phyloP scores from a whole-genome alignment of 2,329 filamentous ascomycete species.

The Dissoconium aciculare region DNA sequence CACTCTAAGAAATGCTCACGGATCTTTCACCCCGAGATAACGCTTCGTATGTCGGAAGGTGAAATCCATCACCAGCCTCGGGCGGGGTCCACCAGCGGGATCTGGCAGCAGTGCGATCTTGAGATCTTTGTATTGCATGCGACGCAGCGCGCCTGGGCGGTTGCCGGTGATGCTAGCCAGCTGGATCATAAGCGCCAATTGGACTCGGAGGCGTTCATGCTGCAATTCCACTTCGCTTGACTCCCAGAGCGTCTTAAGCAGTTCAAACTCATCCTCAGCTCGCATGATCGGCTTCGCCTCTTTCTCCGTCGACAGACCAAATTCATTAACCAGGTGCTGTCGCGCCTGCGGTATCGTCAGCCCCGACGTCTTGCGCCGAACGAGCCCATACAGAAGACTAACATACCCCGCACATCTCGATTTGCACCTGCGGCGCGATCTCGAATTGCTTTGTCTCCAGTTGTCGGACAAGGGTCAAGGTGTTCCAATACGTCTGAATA shows the following conservation, averaged over 20 bases:
- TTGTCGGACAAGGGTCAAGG: constrained; percentile 2
- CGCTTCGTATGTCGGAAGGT: constrained; percentile 11
- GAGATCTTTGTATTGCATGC: constrained; percentile 8
- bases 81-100: constrained; percentile 6
- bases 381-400: constrained; percentile 1
- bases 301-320: constrained; percentile 9
- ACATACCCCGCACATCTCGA: constrained; percentile 3
- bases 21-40: constrained; percentile 11
- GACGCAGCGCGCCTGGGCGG: constrained; percentile 7
- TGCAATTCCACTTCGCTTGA: constrained; percentile 8
- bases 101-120: constrained; percentile 9
- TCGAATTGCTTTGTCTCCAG: constrained; percentile 1
- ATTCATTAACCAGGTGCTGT: constrained; percentile 7
- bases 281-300: constrained; percentile 10
- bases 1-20: constrained; percentile 3
- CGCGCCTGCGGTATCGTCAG: constrained; percentile 4
- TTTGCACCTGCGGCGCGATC: not conserved
- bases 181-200: constrained; percentile 9
- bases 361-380: not conserved
- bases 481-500: constrained; percentile 3
- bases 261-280: constrained; percentile 11
- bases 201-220: constrained; percentile 7
- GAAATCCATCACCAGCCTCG: constrained; percentile 8
- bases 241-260: constrained; percentile 10
- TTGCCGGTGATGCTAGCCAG: constrained; percentile 9